These are phyloP conservation scores for Pigoraptor vietnamica DNA, from an alignment of 78 protist genomes.

Conservation along the genomic window DNA sequence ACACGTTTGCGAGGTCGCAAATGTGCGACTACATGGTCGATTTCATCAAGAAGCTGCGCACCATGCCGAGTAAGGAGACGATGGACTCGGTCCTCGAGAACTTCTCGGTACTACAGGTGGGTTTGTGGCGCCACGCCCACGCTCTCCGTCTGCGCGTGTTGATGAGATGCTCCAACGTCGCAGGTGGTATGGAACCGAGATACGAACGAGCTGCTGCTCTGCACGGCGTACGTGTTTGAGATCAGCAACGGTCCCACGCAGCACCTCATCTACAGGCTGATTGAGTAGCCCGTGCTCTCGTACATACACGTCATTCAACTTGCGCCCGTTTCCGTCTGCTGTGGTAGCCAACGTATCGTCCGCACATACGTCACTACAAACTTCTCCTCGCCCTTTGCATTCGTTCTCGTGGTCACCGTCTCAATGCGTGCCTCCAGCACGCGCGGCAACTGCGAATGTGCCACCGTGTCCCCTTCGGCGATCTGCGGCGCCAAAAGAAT, in stretches of 20 bases:
- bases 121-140: neutral
- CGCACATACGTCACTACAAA: neutral
- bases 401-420: neutral
- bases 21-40: constrained; percentile 9
- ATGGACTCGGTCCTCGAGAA: constrained; percentile 20
- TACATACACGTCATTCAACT: no score
- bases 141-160: neutral
- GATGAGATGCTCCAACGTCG: neutral
- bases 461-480: neutral
- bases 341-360: neutral
- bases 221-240: neutral
- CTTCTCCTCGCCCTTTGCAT: neutral
- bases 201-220: neutral
- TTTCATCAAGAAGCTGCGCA: neutral
- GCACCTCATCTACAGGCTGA: neutral
- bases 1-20: neutral
- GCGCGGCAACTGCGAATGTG: neutral
- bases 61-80: neutral
- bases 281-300: neutral
- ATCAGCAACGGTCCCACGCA: neutral
- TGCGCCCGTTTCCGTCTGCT: no score
- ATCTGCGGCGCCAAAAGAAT: neutral
- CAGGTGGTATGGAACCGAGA: neutral
- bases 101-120: constrained; percentile 15
- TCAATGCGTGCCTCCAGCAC: neutral